Conservation (phyloP, 2,329 filamentous ascomycete species). For the Lachnellula occidentalis region DNA sequence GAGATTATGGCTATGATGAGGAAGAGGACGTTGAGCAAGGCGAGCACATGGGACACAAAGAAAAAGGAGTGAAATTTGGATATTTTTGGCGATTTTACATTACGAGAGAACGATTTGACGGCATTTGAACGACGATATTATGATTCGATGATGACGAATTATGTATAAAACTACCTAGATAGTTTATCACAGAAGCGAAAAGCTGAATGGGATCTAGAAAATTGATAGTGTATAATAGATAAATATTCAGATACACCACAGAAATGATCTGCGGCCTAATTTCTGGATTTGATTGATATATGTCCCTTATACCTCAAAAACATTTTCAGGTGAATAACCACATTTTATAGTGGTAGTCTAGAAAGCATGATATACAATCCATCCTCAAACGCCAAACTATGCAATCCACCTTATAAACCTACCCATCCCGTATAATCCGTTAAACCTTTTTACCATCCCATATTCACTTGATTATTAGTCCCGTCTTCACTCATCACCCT, state of each 20-base stretch:
- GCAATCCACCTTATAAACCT: background rate
- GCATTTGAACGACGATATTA: background rate
- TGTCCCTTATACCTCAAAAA: too few relatives aligned
- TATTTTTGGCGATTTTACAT: background rate
- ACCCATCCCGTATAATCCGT: background rate
- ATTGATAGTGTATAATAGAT: background rate
- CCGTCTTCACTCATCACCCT: constrained; percentile 9
- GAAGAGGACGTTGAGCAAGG: constrained; percentile 26
- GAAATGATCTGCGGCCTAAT: too few relatives aligned
- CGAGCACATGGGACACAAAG: constrained; percentile 20
- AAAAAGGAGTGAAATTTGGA: constrained; percentile 4
- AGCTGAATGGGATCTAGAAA: background rate
- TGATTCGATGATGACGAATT: background rate
- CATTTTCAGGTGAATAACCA: too few relatives aligned
- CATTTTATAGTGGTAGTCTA: too few relatives aligned
- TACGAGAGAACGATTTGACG: background rate
- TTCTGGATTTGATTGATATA: too few relatives aligned
- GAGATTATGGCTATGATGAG: constrained; percentile 27
- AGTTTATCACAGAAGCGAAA: background rate
- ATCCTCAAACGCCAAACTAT: background rate
- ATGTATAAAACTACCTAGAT: background rate
- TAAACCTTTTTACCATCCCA: background rate
- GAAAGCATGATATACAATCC: background rate
- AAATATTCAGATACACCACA: too few relatives aligned
- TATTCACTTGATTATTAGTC: too few relatives aligned